These are phyloP conservation scores for Parietaria judaica DNA, from an alignment of 306 rosid genomes.

Conservation along the genomic window DNA sequence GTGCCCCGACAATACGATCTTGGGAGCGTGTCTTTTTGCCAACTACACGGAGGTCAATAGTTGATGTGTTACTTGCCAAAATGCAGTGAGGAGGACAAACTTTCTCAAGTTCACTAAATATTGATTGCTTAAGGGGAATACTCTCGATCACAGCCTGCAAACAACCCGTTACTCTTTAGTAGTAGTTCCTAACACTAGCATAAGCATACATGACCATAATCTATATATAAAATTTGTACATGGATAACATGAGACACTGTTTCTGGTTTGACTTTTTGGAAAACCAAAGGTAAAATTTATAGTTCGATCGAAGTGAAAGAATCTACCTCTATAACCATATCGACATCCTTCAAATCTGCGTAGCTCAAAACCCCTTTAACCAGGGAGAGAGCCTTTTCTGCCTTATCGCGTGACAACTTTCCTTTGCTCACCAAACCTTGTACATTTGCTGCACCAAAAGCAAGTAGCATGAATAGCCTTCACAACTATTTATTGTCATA, in stretches of 20 bases:
- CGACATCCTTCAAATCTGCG: slow-evolving; percentile 71
- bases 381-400: slow-evolving; percentile 46
- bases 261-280: not conserved
- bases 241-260: not conserved
- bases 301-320: slow-evolving; percentile 7
- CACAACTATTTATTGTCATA: not conserved
- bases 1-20: slow-evolving; percentile 88
- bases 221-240: too few relatives aligned
- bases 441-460: slow-evolving; percentile 51
- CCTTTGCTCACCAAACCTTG: slow-evolving; percentile 54
- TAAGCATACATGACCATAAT: not conserved
- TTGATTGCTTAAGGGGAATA: slow-evolving; percentile 67
- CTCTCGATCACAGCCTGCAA: slow-evolving; percentile 88
- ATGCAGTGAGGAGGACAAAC: slow-evolving; percentile 81
- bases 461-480: not conserved
- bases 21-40: slow-evolving; percentile 65
- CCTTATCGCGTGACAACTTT: slow-evolving; percentile 62
- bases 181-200: slow-evolving; percentile 11
- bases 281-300: not conserved
- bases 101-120: slow-evolving; percentile 82
- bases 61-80: slow-evolving; percentile 83
- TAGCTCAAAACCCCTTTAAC: slow-evolving; percentile 86
- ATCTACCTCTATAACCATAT: slow-evolving; percentile 88
- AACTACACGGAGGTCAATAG: slow-evolving; percentile 70
- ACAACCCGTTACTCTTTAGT: slow-evolving; percentile 10